phyloP scores from a whole-genome alignment of 257 asterid genomes.

The Nicotiana tomentosiformis region DNA sequence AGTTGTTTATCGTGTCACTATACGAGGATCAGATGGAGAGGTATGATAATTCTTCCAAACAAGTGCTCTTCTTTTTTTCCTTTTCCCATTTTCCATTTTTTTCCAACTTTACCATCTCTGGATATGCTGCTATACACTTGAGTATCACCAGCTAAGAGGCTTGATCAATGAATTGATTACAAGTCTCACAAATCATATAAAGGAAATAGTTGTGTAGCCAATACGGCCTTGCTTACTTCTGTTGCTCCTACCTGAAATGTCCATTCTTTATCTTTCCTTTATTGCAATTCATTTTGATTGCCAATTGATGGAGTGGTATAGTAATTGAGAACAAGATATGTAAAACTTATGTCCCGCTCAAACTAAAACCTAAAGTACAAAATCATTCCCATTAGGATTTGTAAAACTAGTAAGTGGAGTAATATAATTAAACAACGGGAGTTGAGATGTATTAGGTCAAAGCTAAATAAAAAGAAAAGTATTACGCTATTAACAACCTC shows the following conservation, averaged over 20 bases:
- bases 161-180: not conserved
- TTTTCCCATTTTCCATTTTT: not conserved
- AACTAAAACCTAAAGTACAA: not conserved
- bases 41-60: constrained; percentile 30
- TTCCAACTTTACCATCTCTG: not conserved
- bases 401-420: not conserved
- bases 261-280: not conserved
- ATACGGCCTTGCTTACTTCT: not conserved
- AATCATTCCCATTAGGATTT: not conserved
- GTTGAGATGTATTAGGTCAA: not conserved
- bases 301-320: not conserved
- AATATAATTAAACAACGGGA: not conserved
- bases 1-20: constrained; percentile 89
- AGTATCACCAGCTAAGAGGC: not conserved
- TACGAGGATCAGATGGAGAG: constrained; percentile 96
- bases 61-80: not conserved
- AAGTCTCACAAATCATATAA: not conserved
- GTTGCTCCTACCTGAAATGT: not conserved
- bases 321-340: not conserved
- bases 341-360: not conserved
- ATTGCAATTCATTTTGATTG: not conserved
- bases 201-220: not conserved
- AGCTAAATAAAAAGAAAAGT: not conserved
- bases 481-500: not conserved
- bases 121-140: not conserved